A percentile compares a stretch with the other conserved stretches of the same genome.
Evolutionary conservation across 2,329 filamentous ascomycete genomes (phyloP).

Genomic region (Aureobasidium sp.): DNA sequence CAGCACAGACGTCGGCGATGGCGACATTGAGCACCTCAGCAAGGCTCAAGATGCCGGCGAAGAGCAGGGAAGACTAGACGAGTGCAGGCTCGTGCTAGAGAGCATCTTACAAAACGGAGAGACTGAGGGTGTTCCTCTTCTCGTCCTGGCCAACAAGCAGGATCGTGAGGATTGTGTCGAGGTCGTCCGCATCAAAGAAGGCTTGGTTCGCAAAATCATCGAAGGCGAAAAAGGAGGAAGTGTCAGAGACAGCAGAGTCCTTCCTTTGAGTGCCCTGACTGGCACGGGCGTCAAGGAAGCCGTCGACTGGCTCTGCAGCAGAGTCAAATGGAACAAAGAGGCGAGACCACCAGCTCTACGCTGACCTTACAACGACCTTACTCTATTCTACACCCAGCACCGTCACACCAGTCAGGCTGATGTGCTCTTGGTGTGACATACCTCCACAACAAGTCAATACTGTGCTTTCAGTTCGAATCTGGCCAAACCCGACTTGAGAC

Average conservation of each 20-base stretch:
- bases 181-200: slow-evolving; percentile 95
- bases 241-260: slow-evolving; percentile 80
- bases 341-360: slow-evolving; percentile 86
- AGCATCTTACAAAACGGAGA: slow-evolving; percentile 81
- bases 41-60: slow-evolving; percentile 17
- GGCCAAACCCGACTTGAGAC: not conserved
- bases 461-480: not conserved
- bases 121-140: slow-evolving; percentile 80
- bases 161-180: slow-evolving; percentile 96
- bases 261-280: slow-evolving; percentile 86
- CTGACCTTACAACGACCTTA: slow-evolving; percentile 36
- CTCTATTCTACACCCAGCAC: not conserved
- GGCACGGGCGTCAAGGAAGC: slow-evolving; percentile 80
- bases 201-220: slow-evolving; percentile 88
- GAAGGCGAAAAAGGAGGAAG: slow-evolving; percentile 83
- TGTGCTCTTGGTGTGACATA: not conserved
- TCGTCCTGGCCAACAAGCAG: slow-evolving; percentile 96
- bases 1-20: slow-evolving; percentile 84
- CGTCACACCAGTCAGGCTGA: not conserved
- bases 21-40: slow-evolving; percentile 50
- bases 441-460: not conserved
- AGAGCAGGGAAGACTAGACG: slow-evolving; percentile 58
- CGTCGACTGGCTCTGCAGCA: slow-evolving; percentile 89
- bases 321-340: slow-evolving; percentile 96
- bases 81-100: slow-evolving; percentile 84